Evolutionary conservation across 1,284 basidiomycete species (phyloP), one percentile per base, ranked within the genome.

Genomic region (Termitomyces sp.): DNA sequence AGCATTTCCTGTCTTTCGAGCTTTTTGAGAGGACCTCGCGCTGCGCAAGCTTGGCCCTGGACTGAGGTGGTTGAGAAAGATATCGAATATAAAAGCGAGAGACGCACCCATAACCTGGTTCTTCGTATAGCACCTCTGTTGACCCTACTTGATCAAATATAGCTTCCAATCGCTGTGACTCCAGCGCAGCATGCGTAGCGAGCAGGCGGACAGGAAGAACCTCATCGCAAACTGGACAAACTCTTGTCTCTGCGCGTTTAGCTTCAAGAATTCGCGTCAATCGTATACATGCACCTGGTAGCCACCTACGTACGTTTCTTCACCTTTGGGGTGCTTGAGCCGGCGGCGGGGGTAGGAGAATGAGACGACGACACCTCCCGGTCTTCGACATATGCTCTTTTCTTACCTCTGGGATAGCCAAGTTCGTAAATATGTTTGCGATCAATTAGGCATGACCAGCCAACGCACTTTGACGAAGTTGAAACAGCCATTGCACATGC

Each of bases 161-260:
- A 43, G 79, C 75, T 50, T 88, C 78, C 19, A 90, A 74, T 54
- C 87, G 78, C 57, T 84, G 74, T 42, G 76, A 68, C 65, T 91
- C 88, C 30, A 89, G 73, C 38, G 75, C 75, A 2, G 77, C 73
- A 60, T 91, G 88, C 49, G 72, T 73, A 2, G 71, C 73, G 13
- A 91, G 71, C 11, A 90, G 73, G 13, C 88, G 80, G 16, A 88
- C 61, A 6, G 88, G 87, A 42, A 91, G 85, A 28, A 66, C 65
- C 62, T 90, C 87, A 18, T 76, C 69, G 65, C 88, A 91, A 35
- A 85, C 78, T 0, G 88, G 88, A 62, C 88, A 91, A 51, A 72
- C 72, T 54, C 81, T 74, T 1, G 84, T 89, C 63, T 88, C 86
- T 11, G 84, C 87, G 41, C 83, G 80, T 68, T 82, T 88, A 3